Evolutionary conservation across 805 yeast genomes (phyloP).

Genomic region (Hanseniaspora thailandica): DNA sequence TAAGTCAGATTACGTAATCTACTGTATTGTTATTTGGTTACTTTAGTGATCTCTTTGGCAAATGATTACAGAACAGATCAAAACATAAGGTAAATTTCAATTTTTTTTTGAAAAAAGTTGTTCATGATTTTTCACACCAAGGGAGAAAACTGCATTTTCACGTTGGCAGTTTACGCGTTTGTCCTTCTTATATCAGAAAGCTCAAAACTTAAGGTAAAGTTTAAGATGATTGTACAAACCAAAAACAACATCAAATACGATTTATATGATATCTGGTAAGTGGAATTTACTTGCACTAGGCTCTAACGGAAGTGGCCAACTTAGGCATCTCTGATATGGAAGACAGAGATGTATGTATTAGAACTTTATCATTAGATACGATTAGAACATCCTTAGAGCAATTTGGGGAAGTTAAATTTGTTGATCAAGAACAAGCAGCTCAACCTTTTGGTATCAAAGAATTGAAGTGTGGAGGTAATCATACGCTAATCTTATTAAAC

Average conservation of each 20-base stretch:
- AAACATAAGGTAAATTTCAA: neutral
- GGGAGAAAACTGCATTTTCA: neutral
- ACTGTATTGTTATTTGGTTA: too few species aligned
- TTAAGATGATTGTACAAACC: too few species aligned
- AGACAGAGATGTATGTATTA: constrained; percentile 34
- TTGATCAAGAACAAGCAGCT: neutral
- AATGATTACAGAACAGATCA: too few species aligned
- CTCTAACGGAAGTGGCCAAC: constrained; percentile 70
- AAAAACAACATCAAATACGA: neutral
- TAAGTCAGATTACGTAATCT: too few species aligned
- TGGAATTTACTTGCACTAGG: constrained; percentile 44
- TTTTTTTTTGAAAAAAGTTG: neutral
- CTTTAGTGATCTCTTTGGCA: too few species aligned
- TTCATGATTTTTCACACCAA: neutral
- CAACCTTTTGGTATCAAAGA: neutral
- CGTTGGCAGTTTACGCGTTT: neutral
- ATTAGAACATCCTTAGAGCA: neutral
- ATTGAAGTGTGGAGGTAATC: constrained; percentile 76
- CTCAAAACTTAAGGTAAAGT: too few species aligned
- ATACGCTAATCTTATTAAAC: constrained; percentile 48
- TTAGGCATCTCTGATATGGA: constrained; percentile 47
- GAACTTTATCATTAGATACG: constrained; percentile 17
- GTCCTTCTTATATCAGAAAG: too few species aligned
- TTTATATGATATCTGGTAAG: neutral
- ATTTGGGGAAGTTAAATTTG: neutral